phyloP scores from a whole-genome alignment of 208 protist genomes.

The Trypanosoma scelopori region DNA sequence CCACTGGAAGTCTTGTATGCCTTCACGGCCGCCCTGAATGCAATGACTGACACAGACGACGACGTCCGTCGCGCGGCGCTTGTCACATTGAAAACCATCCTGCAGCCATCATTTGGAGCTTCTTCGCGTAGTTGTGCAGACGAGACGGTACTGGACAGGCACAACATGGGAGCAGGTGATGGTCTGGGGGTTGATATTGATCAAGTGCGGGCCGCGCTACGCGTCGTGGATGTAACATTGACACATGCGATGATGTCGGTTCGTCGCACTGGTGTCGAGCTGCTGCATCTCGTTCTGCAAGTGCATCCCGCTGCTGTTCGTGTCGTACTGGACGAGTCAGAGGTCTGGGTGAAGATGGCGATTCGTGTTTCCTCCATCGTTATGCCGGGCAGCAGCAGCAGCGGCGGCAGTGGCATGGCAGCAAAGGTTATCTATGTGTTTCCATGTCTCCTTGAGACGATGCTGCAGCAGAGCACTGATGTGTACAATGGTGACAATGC shows the following conservation, averaged over 20 bases:
- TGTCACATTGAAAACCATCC: conserved; percentile 33
- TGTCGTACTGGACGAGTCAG: conserved; percentile 12
- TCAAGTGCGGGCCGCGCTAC: conserved; percentile 39
- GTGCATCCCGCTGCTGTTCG: conserved; percentile 22
- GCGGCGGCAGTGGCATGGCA: not conserved
- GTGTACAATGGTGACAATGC: not conserved
- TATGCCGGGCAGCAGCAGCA: conserved; percentile 1
- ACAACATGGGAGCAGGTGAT: not conserved
- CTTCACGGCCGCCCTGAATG: conserved; percentile 64
- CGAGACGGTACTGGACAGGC: not conserved
- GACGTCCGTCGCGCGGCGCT: conserved; percentile 60
- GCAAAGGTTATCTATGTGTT: conserved; percentile 46
- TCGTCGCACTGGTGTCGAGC: conserved; percentile 52
- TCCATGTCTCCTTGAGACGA: conserved; percentile 34
- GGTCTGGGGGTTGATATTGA: conserved; percentile 31
- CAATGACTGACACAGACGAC: conserved; percentile 72
- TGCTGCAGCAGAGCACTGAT: conserved; percentile 19
- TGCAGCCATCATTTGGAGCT: conserved; percentile 11
- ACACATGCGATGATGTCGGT: conserved; percentile 72
- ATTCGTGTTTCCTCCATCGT: conserved; percentile 59
- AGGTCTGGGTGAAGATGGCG: conserved; percentile 38
- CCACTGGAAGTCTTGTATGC: conserved; percentile 53
- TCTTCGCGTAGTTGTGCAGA: not conserved
- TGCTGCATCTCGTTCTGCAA: conserved; percentile 47
- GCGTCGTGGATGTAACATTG: conserved; percentile 56